Evolutionary conservation across 1,284 basidiomycete species (phyloP).

Genomic region (Naganishia liquefaciens): DNA sequence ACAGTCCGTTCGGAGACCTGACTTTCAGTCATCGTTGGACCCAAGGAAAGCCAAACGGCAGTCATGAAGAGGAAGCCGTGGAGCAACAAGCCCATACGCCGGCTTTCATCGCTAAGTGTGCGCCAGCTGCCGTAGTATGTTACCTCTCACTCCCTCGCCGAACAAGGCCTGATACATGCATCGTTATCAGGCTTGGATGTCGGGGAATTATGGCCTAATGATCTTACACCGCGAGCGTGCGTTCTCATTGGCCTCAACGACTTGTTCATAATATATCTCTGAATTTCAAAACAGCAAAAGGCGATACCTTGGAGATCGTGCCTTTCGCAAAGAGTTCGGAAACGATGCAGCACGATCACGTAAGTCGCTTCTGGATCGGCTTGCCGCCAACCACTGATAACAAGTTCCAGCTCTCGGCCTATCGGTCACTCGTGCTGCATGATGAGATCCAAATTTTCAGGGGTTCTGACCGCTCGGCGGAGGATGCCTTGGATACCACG

Average conservation of each 20-base stretch:
- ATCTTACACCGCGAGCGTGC: conserved; percentile 55
- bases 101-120: no score
- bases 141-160: no score
- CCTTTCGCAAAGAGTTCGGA: conserved; percentile 95
- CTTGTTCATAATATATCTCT: no score
- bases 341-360: conserved; percentile 86
- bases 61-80: neutral
- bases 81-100: no score
- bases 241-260: neutral
- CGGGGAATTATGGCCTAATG: conserved; percentile 83
- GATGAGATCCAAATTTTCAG: conserved; percentile 93
- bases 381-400: neutral
- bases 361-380: conserved; percentile 49
- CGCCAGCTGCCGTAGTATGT: no score
- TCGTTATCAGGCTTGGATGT: conserved; percentile 76
- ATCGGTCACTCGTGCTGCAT: conserved; percentile 93
- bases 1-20: conserved; percentile 82
- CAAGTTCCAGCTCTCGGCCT: conserved; percentile 54
- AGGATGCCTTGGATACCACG: conserved; percentile 98
- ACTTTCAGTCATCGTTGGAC: neutral
- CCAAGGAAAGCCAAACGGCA: neutral
- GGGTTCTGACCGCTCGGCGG: conserved; percentile 94
- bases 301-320: conserved; percentile 55
- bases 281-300: no score
- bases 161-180: no score